A percentile compares a stretch with the other conserved stretches of the same genome.
Conservation (phyloP, 208 protist genomes). For the Acanthamoeba healyi region DNA sequence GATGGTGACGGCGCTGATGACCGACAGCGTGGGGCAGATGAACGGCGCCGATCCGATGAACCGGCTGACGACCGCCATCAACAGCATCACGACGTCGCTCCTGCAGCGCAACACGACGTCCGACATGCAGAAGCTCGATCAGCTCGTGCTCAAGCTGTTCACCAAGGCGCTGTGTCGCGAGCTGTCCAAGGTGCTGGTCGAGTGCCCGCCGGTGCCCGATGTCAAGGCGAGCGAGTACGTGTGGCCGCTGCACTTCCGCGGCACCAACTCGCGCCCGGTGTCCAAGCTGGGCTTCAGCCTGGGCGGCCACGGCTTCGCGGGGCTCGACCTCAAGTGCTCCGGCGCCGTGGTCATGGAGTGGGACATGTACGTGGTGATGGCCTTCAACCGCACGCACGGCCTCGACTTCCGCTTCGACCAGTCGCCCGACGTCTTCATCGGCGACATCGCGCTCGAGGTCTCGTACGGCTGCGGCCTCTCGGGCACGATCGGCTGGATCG, state of each 20-base stretch:
- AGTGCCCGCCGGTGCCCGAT: background rate
- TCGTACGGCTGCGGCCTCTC: background rate
- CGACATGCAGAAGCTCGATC: background rate
- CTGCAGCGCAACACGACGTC: background rate
- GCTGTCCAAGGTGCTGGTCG: background rate
- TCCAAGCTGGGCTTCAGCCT: background rate
- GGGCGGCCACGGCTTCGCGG: conserved; percentile 34
- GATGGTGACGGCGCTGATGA: conserved; percentile 8
- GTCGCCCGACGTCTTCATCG: background rate
- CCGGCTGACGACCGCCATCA: conserved; percentile 14
- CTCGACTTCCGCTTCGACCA: background rate
- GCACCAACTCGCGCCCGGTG: conserved; percentile 6
- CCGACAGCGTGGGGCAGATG: background rate
- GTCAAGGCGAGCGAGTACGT: background rate
- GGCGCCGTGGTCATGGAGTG: conserved; percentile 2
- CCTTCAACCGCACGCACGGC: conserved; percentile 58
- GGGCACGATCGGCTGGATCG: conserved; percentile 49
- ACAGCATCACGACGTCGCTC: background rate
- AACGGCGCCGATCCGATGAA: conserved; percentile 29
- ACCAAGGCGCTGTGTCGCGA: conserved; percentile 19
- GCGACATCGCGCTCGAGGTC: background rate
- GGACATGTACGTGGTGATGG: background rate
- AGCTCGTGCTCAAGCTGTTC: conserved; percentile 57
- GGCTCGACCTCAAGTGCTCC: conserved; percentile 39
- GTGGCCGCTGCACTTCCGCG: conserved; percentile 56